A percentile compares a stretch with the other conserved stretches of the same genome.
Conservation (phyloP, 2,329 filamentous ascomycete genomes). For the Aaosphaeria arxii region DNA sequence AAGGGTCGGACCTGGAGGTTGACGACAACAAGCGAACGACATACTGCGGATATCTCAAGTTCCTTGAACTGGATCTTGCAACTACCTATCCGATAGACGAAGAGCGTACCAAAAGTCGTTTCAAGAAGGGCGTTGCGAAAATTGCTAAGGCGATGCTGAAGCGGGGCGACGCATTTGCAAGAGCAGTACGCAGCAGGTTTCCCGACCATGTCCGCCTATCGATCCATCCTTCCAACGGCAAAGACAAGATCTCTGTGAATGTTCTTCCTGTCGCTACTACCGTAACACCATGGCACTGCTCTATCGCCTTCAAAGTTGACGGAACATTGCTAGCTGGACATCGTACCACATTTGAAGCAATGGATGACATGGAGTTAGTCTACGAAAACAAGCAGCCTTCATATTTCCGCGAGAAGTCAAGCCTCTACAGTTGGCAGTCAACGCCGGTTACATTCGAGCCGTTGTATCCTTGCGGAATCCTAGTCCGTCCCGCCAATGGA, state of each 20-base stretch:
- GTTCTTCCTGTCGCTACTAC: constrained; percentile 12
- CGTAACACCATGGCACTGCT: constrained; percentile 8
- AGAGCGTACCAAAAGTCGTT: no score
- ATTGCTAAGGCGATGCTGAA: constrained; percentile 25
- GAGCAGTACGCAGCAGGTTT: constrained; percentile 11
- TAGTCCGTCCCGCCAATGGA: constrained; percentile 8
- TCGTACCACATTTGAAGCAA: neutral
- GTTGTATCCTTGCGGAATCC: constrained; percentile 20
- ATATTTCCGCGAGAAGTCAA: constrained; percentile 9
- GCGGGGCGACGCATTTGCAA: constrained; percentile 22
- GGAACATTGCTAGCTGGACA: constrained; percentile 3
- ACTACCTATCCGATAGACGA: no score
- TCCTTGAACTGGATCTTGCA: constrained; percentile 7
- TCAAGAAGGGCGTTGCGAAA: no score
- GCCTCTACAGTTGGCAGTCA: constrained; percentile 11
- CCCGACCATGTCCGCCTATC: constrained; percentile 23
- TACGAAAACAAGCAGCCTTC: constrained; percentile 5
- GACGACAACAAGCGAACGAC: constrained; percentile 6
- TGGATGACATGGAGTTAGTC: constrained; percentile 4
- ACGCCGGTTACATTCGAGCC: constrained; percentile 16
- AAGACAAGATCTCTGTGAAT: constrained; percentile 28
- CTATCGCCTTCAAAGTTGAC: constrained; percentile 4
- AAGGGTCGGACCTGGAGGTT: constrained; percentile 13
- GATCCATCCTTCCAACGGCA: constrained; percentile 28
- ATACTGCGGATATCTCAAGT: constrained; percentile 9